Conservation (phyloP, 2,329 filamentous ascomycete species). For the Neofusicoccum umdonicola region DNA sequence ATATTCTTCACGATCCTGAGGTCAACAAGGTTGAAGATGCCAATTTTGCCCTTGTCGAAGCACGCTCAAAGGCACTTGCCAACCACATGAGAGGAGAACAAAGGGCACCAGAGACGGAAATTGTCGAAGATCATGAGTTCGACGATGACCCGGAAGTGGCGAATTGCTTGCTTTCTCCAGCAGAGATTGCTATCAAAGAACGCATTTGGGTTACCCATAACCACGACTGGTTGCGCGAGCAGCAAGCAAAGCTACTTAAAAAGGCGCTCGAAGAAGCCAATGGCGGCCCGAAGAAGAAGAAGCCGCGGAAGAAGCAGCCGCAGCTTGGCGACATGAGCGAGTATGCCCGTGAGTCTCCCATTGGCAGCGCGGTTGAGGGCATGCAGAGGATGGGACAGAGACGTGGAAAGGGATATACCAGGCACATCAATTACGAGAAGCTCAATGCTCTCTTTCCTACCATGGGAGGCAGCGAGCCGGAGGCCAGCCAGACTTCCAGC, state of each 20-base stretch:
- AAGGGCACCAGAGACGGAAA: constrained; percentile 48
- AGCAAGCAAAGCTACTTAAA: constrained; percentile 79
- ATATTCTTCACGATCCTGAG: constrained; percentile 28
- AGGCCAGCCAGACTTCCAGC: constrained; percentile 7
- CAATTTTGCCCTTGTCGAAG: constrained; percentile 28
- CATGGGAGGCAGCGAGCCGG: constrained; percentile 5
- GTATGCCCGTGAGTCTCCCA: constrained; percentile 34
- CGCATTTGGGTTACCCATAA: constrained; percentile 93
- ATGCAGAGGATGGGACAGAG: constrained; percentile 47
- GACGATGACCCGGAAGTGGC: constrained; percentile 84
- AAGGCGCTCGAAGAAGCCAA: constrained; percentile 61
- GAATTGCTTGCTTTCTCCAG: constrained; percentile 70
- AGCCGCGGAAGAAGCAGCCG: constrained; percentile 38
- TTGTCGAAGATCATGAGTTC: constrained; percentile 74
- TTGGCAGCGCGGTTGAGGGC: constrained; percentile 44
- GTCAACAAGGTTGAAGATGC: constrained; percentile 31
- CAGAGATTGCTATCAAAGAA: constrained; percentile 80
- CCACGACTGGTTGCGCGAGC: constrained; percentile 83
- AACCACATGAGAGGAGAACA: constrained; percentile 27
- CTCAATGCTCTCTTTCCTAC: constrained; percentile 29
- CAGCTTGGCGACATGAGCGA: constrained; percentile 40
- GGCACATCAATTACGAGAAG: constrained; percentile 47
- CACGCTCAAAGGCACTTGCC: constrained; percentile 31
- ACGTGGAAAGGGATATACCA: constrained; percentile 41
- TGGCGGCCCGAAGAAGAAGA: constrained; percentile 49